These are phyloP conservation scores for Suillus clintonianus DNA, from an alignment of 768 basidiomycete species.

Conservation along the genomic window DNA sequence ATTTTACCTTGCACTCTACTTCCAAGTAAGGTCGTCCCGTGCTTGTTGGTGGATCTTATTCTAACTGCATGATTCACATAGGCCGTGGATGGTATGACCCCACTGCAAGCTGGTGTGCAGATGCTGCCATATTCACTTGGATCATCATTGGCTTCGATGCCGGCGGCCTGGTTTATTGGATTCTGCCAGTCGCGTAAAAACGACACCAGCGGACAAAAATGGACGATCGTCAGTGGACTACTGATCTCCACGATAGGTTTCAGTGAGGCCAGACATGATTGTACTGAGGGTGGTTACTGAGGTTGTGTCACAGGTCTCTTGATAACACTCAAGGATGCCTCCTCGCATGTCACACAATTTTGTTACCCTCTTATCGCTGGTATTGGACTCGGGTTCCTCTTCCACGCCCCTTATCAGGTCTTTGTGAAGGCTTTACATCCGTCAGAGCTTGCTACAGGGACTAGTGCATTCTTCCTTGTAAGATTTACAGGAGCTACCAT, in stretches of 20 bases:
- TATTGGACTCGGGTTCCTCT: constrained; percentile 78
- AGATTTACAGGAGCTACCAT: constrained; percentile 85
- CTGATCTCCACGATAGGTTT: constrained; percentile 70
- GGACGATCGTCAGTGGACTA: constrained; percentile 63
- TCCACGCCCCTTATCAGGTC: constrained; percentile 84
- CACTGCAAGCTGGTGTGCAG: constrained; percentile 69
- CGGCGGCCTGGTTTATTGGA: constrained; percentile 81
- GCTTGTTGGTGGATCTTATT: constrained; percentile 6
- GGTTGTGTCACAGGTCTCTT: constrained; percentile 57
- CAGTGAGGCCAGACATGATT: constrained; percentile 44
- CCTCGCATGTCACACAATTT: constrained; percentile 46
- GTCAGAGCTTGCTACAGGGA: constrained; percentile 72
- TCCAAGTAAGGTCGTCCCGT: constrained; percentile 54
- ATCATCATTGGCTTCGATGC: constrained; percentile 82
- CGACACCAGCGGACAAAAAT: constrained; percentile 66
- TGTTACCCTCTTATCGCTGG: constrained; percentile 73
- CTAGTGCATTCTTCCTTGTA: constrained; percentile 85
- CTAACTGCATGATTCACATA: constrained; percentile 27
- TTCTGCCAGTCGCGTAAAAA: constrained; percentile 58
- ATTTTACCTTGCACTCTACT: constrained; percentile 83
- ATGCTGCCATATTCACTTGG: constrained; percentile 85
- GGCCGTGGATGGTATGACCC: constrained; percentile 73
- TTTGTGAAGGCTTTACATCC: constrained; percentile 68
- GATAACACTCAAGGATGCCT: constrained; percentile 56
- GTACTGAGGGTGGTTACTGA: constrained; percentile 6